These are phyloP conservation scores for Jasminum sambac DNA, from an alignment of 257 asterid species.

Conservation along the genomic window DNA sequence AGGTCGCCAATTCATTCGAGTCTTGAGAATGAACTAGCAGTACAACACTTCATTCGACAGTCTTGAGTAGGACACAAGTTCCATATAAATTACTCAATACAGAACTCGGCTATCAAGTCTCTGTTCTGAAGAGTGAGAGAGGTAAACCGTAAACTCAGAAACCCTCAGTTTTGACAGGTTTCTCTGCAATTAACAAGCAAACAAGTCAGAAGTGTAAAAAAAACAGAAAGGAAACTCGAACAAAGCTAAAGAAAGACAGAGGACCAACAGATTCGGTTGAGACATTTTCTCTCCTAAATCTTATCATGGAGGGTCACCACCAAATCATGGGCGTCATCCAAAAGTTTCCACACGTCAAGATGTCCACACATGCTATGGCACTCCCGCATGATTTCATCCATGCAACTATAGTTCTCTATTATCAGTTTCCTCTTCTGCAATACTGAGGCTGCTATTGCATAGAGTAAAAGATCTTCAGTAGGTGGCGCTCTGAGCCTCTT, in stretches of 20 bases:
- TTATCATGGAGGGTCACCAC: slow-evolving; percentile 75
- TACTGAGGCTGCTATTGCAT: slow-evolving; percentile 85
- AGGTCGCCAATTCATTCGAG: slow-evolving; percentile 49
- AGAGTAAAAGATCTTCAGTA: slow-evolving; percentile 74
- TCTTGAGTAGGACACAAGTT: not conserved
- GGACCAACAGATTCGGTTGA: not conserved
- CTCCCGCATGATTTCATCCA: slow-evolving; percentile 88
- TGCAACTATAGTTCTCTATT: slow-evolving; percentile 74
- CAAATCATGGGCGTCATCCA: slow-evolving; percentile 87
- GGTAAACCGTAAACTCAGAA: slow-evolving; percentile 4
- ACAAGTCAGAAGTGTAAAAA: not conserved
- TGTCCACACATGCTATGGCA: slow-evolving; percentile 88
- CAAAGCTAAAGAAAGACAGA: not conserved
- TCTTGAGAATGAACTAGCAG: slow-evolving; percentile 52
- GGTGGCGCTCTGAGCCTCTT: slow-evolving; percentile 79
- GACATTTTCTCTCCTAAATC: slow-evolving; percentile 40
- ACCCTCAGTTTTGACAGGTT: slow-evolving; percentile 16
- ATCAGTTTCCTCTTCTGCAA: slow-evolving; percentile 77
- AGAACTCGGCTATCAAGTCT: slow-evolving; percentile 21
- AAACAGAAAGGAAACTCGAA: not conserved
- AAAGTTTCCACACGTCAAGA: slow-evolving; percentile 80
- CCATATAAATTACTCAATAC: slow-evolving; percentile 18
- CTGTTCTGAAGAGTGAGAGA: slow-evolving; percentile 13
- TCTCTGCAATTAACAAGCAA: slow-evolving; percentile 16
- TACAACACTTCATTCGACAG: slow-evolving; percentile 10